Evolutionary conservation across 2,329 filamentous ascomycete species (phyloP).

Genomic region (Botryotinia convoluta): DNA sequence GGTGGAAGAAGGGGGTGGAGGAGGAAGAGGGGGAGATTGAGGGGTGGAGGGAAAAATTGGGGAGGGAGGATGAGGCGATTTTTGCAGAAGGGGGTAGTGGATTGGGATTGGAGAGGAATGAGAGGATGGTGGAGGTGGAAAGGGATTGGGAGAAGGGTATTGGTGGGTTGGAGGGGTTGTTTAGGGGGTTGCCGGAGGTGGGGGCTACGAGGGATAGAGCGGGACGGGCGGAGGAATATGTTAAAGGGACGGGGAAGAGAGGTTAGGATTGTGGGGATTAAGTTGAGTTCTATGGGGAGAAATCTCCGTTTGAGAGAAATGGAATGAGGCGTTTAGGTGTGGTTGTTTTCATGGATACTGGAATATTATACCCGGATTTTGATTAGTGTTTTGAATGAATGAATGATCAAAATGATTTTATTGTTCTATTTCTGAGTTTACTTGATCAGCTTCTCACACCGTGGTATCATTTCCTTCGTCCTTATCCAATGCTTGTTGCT

Average conservation of each 20-base stretch:
- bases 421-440: slow-evolving; percentile 1
- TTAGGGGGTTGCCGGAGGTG: slow-evolving; percentile 59
- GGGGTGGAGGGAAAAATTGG: slow-evolving; percentile 24
- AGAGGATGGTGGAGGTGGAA: slow-evolving; percentile 50
- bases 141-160: slow-evolving; percentile 48
- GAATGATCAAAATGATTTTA: neutral
- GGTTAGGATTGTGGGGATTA: neutral
- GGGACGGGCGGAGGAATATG: slow-evolving; percentile 47
- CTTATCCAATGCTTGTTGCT: neutral
- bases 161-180: slow-evolving; percentile 50
- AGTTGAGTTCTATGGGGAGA: neutral
- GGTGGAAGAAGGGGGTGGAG: slow-evolving; percentile 27
- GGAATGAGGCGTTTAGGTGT: slow-evolving; percentile 10
- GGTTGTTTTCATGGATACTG: slow-evolving; percentile 4
- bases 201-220: slow-evolving; percentile 66
- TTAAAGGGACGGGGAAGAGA: slow-evolving; percentile 25
- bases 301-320: neutral
- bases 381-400: slow-evolving; percentile 2
- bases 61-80: slow-evolving; percentile 22
- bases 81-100: slow-evolving; percentile 20
- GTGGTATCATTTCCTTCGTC: neutral
- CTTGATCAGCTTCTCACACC: neutral
- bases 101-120: slow-evolving; percentile 34
- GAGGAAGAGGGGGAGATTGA: slow-evolving; percentile 30
- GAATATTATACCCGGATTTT: slow-evolving; percentile 15